Evolutionary conservation across 257 asterid genomes (phyloP), one percentile per base, ranked within the genome.

Genomic region (Salvia splendens): DNA sequence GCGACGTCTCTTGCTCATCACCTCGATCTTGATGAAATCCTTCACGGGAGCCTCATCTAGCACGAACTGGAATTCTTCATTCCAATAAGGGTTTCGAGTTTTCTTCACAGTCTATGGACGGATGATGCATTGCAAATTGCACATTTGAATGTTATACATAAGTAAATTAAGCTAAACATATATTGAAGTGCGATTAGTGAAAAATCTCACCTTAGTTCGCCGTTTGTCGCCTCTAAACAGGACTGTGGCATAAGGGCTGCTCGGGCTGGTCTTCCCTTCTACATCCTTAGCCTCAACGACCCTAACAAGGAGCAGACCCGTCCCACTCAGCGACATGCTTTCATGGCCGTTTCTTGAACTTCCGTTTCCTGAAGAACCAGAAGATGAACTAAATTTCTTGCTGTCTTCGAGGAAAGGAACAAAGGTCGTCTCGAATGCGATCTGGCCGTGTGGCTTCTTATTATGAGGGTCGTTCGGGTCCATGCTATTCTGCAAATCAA

Each of bases 401-500:
- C 93, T 80, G 40, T 85, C 95, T 72, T 89, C 96, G 53, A 49
- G 75, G 72, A 92, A 92, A 14, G 96, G 96, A 46, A 83, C 82
- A 11, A 85, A 92, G 36, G 79, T 81, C 60, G 75, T 24, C 76
- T 87, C 88, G 38, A 87, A 20, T 8, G 68, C 64, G 4, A 92
- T 74, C 5, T 70, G 79, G 20, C 98, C 98, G 36, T 85, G 79
- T 0, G 78, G 75, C 78, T 73, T 87, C 81, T 69, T 80, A 73
- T 89, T 85, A 38, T 63, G 87, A 64, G 81, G 84, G 48, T 89
- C 92, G 2, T 75, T 67, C 0, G 83, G 82, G 50, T 85, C 84
- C 74, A 71, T 64, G 79, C 90, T 92, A 58, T 89, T 71, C 32
- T 75, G 46, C 81, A 92, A 71, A 64, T 81, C 78, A 38, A 91